Base-by-base conservation (phyloP, 495 filamentous ascomycete genomes). In the Hypoxylon fragiforme region DNA sequence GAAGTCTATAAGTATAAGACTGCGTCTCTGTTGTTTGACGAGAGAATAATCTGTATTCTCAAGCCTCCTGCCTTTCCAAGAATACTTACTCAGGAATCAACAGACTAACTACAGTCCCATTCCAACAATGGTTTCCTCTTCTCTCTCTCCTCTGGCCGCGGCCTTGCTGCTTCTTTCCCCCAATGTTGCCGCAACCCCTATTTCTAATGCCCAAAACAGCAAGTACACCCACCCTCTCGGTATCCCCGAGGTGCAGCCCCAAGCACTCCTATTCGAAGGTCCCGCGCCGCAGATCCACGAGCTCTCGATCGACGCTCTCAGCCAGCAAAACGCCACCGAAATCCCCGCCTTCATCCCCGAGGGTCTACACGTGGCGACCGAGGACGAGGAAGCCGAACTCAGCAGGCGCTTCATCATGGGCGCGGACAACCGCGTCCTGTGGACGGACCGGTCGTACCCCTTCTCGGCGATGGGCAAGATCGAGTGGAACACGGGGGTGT, bases 391-490 rank as follows among this genome's bases (percentile, higher is more conserved):
- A 4, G 4, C 24, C 24, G 24, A 28, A 28, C 24, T 28, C 9
- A 9, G 9, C 24, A 28, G 9, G 24, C 43, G 43, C 28, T 45
- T 20, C 30, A 12, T 45, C 43, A 34, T 45, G 14, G 48, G 34
- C 2, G n/a, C 0, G 19, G 50, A 53, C 28, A 36, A 44, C 50
- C 50, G 50, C 4, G 40, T 45, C 9, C 30, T 53, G 7, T 53
- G 50, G 50, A 44, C 41, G 11, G 18, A 45, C 16, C 20, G 21
- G 15, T 32, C 28, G 1, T 53, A 53, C 24, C 50, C 50, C 1
- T 53, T 19, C 15, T 34, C 28, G 1, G 18, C 50, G 12, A 53
- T 53, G 50, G 50, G 50, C 9, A 21, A 36, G 16, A 28, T 53
- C 30, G 31, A 35, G 7, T 36, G 28, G 39, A 45, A 39, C n/a